Conservation (phyloP, 164 flowering plant species). For the Echeveria elegans region DNA sequence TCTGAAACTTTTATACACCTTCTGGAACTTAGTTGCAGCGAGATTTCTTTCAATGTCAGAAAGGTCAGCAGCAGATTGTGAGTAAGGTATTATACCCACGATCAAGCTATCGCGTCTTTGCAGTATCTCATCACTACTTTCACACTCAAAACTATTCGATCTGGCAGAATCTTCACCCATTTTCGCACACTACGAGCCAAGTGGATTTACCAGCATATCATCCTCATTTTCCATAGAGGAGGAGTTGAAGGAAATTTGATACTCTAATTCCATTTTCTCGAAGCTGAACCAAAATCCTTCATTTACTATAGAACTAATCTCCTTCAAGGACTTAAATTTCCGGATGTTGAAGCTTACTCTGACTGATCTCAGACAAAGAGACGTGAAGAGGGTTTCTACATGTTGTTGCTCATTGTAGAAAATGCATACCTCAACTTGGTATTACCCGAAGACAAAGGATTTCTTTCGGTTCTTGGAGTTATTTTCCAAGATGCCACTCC, state of each 20-base stretch:
- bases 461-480: background rate
- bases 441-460: background rate
- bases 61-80: background rate
- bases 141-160: background rate
- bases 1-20: constrained; percentile 58
- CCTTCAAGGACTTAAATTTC: constrained; percentile 15
- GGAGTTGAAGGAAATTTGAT: constrained; percentile 16
- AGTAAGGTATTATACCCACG: constrained; percentile 6
- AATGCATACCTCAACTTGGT: constrained; percentile 1
- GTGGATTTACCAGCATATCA: constrained; percentile 2
- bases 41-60: constrained; percentile 12
- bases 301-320: constrained; percentile 17
- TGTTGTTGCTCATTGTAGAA: constrained; percentile 15
- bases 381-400: constrained; percentile 16
- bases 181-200: constrained; percentile 9
- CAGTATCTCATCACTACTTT: too few relatives aligned
- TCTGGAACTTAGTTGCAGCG: constrained; percentile 58
- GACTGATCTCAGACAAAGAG: constrained; percentile 15
- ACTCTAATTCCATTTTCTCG: constrained; percentile 20
- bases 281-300: too few relatives aligned
- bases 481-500: background rate
- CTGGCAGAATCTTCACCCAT: background rate
- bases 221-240: constrained; percentile 15
- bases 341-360: constrained; percentile 22
- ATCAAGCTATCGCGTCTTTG: constrained; percentile 7